A percentile compares a stretch with the other conserved stretches of the same genome.
phyloP scores from a whole-genome alignment of 2,329 filamentous ascomycete species.

The Ophiosphaerella herpotricha region DNA sequence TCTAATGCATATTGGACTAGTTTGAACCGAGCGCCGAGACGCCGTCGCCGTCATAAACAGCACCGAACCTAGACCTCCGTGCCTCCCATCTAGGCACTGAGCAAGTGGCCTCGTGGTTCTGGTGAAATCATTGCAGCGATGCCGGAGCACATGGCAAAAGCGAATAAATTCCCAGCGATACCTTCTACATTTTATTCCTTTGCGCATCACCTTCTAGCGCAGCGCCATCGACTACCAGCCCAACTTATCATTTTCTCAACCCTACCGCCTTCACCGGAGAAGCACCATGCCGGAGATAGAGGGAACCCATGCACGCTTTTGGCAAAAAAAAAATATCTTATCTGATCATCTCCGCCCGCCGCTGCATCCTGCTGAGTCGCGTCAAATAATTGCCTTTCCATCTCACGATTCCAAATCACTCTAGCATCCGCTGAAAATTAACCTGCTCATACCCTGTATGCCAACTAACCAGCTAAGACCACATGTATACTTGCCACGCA shows the following conservation, averaged over 20 bases:
- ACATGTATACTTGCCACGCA: too few relatives aligned
- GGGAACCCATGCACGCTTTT: slow-evolving; percentile 16
- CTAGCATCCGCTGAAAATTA: too few relatives aligned
- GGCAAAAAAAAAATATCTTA: slow-evolving; percentile 26
- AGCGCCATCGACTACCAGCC: background rate
- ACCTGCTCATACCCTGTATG: too few relatives aligned
- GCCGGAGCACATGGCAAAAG: slow-evolving; percentile 10
- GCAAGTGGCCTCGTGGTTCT: background rate
- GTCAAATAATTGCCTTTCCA: too few relatives aligned
- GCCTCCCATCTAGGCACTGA: slow-evolving; percentile 6
- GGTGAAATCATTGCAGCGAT: slow-evolving; percentile 10
- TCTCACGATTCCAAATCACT: too few relatives aligned
- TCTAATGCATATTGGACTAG: slow-evolving; percentile 25
- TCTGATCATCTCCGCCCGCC: slow-evolving; percentile 31
- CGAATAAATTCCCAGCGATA: background rate
- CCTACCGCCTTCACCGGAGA: slow-evolving; percentile 17
- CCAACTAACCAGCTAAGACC: too few relatives aligned
- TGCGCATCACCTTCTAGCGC: background rate
- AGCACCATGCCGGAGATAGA: slow-evolving; percentile 12
- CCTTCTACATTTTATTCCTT: background rate
- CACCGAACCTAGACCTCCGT: background rate
- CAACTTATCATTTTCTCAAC: background rate
- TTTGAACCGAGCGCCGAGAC: slow-evolving; percentile 33
- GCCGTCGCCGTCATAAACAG: slow-evolving; percentile 21
- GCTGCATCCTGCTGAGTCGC: background rate